Conservation (phyloP, 2,329 filamentous ascomycete genomes). For the Aspergillus sp. region DNA sequence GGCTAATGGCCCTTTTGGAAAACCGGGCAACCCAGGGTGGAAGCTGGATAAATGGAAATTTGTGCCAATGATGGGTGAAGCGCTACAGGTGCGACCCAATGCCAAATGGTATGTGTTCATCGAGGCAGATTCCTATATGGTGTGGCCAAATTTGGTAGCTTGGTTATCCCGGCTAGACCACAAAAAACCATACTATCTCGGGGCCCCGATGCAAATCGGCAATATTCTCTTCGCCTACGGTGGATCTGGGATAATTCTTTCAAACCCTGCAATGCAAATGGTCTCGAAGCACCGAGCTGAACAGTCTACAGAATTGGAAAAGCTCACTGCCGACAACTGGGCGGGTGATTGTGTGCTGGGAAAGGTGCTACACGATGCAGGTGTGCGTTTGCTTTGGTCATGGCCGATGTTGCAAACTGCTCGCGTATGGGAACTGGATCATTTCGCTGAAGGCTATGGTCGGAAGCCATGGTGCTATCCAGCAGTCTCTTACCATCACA, state of each 20-base stretch:
- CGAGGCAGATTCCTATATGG: conserved; percentile 52
- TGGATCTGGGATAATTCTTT: conserved; percentile 47
- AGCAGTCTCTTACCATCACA: conserved; percentile 24
- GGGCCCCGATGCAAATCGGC: conserved; percentile 45
- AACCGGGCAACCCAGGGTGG: conserved; percentile 40
- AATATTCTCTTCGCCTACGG: conserved; percentile 45
- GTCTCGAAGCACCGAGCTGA: conserved; percentile 36
- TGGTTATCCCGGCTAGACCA: conserved; percentile 48
- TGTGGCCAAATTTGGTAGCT: conserved; percentile 47
- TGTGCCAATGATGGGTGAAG: conserved; percentile 49
- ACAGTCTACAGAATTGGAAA: conserved; percentile 37
- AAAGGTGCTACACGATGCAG: conserved; percentile 37
- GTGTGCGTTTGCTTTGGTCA: conserved; percentile 31
- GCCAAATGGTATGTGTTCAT: conserved; percentile 54
- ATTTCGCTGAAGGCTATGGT: conserved; percentile 12
- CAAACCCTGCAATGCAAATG: conserved; percentile 40
- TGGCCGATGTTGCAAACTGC: conserved; percentile 18
- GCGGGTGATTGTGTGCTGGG: conserved; percentile 46
- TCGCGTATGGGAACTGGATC: conserved; percentile 21
- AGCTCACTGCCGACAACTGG: conserved; percentile 36
- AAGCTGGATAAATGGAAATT: conserved; percentile 53
- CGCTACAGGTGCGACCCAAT: conserved; percentile 37
- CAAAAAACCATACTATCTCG: conserved; percentile 44
- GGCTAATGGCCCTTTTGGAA: conserved; percentile 24
- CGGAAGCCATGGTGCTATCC: conserved; percentile 21